phyloP scores from a whole-genome alignment of 2,329 filamentous ascomycete species.

The Diplocarpon mali region DNA sequence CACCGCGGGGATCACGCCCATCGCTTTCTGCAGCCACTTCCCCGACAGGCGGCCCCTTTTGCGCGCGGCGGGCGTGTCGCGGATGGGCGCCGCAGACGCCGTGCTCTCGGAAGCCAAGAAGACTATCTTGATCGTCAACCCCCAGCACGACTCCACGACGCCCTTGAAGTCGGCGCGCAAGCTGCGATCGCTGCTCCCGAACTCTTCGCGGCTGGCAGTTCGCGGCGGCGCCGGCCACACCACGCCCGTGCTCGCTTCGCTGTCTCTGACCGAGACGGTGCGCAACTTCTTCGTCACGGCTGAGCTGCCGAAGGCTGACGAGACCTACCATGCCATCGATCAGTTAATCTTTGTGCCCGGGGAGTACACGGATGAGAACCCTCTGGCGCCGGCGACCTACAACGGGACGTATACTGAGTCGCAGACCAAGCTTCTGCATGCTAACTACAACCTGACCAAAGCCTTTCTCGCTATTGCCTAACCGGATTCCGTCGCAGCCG shows the following conservation, averaged over 20 bases:
- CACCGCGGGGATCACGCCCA: conserved; percentile 8
- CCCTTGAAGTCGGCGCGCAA: conserved; percentile 9
- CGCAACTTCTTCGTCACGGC: conserved; percentile 3
- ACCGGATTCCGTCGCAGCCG: no score
- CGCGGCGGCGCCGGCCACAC: conserved; percentile 12
- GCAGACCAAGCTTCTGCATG: no score
- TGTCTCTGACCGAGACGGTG: conserved; percentile 1
- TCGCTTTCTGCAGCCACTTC: conserved; percentile 15
- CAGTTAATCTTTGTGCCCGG: no score
- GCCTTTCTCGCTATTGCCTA: no score
- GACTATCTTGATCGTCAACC: conserved; percentile 10
- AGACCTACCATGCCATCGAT: no score
- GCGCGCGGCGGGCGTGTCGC: not conserved
- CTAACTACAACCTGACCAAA: no score
- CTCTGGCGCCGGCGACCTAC: no score
- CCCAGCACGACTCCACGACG: conserved; percentile 10
- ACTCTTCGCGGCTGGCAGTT: conserved; percentile 9
- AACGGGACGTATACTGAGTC: no score
- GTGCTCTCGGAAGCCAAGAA: conserved; percentile 5
- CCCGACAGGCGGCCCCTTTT: conserved; percentile 8
- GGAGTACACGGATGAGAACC: no score
- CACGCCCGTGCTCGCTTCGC: conserved; percentile 2
- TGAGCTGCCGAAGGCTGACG: not conserved
- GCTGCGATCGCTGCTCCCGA: conserved; percentile 7
- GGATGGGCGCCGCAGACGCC: not conserved